phyloP scores from a whole-genome alignment of 2,329 filamentous ascomycete genomes.

The Bisporella sp. region DNA sequence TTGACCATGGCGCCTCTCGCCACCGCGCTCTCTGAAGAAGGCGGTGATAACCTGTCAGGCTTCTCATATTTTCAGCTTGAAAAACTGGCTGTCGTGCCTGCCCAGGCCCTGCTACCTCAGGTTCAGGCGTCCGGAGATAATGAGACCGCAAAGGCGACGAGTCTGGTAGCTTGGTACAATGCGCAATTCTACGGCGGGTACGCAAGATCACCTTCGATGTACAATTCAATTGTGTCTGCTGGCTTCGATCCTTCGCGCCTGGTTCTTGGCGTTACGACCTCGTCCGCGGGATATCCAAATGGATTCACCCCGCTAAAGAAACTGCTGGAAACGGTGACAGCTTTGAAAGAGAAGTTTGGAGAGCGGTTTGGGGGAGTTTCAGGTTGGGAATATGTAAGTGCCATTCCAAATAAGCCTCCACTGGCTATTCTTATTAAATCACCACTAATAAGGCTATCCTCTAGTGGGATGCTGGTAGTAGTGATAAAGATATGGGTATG shows the following conservation, averaged over 20 bases:
- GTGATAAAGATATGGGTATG: not conserved
- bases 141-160: conserved; percentile 14
- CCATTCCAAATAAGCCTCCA: not conserved
- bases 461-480: not conserved
- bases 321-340: conserved; percentile 29
- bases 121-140: not conserved
- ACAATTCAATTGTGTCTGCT: conserved; percentile 3
- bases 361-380: conserved; percentile 15
- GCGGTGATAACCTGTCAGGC: conserved; percentile 32
- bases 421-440: too few relatives aligned
- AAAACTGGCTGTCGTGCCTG: not conserved
- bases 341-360: conserved; percentile 6
- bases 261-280: conserved; percentile 2
- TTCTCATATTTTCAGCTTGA: conserved; percentile 82
- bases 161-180: conserved; percentile 18
- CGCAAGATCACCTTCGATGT: conserved; percentile 1
- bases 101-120: not conserved
- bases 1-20: conserved; percentile 53
- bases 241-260: conserved; percentile 8
- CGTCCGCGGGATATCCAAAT: conserved; percentile 1
- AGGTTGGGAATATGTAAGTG: conserved; percentile 50
- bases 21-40: conserved; percentile 46
- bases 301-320: conserved; percentile 4
- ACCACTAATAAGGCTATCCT: too few relatives aligned
- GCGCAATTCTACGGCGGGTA: conserved; percentile 11